Evolutionary conservation across 2,329 filamentous ascomycete species (phyloP), one percentile per base, ranked within the genome.

Genomic region (Aschersonia sp.): DNA sequence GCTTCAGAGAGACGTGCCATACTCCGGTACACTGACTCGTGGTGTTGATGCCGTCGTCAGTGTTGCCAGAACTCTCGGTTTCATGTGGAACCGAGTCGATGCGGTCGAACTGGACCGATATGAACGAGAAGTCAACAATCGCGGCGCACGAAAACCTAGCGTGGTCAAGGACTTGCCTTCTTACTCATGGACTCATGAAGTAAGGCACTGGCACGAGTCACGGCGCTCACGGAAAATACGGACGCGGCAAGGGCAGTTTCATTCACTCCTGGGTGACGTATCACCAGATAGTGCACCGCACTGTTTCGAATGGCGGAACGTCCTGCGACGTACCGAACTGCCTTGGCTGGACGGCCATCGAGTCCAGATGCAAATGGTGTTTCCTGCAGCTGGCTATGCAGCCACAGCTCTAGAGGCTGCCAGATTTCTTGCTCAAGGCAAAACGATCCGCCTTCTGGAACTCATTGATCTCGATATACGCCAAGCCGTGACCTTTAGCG

Each of bases 331-430:
- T 47, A 46, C 40, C 40, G 40, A 42, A 8, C 40, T 42, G 6
- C 9, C 10, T 6, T 42, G 40, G 40, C 4, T 42, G 8, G 41
- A 44, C 2, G 53, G 55, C 47, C 61, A 50, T 52, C 51, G 0
- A 44, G 58, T 48, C 47, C 60, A 53, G 7, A 48, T 46, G 0
- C 44, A 54, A 30, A 46, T 52, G n/a, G 51, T 70, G 1, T 67
- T 67, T 44, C 68, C 68, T 0, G 58, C 48, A 4, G 62, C 67
- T 2, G 63, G 56, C 0, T 70, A 65, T 48, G 32, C 68, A 1
- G 53, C 56, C 8, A 65, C 68, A 56, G 63, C 58, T 1, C 14
- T 52, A 11, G 50, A 52, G 31, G 33, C 41, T 4, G n/a, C 8
- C 6, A 6, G 11, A 22, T 32, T 45, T 29, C 30, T 48, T 8